A percentile compares a stretch with the other conserved stretches of the same genome.
phyloP scores from a whole-genome alignment of 805 yeast genomes.

The Kuraishia capsulata region DNA sequence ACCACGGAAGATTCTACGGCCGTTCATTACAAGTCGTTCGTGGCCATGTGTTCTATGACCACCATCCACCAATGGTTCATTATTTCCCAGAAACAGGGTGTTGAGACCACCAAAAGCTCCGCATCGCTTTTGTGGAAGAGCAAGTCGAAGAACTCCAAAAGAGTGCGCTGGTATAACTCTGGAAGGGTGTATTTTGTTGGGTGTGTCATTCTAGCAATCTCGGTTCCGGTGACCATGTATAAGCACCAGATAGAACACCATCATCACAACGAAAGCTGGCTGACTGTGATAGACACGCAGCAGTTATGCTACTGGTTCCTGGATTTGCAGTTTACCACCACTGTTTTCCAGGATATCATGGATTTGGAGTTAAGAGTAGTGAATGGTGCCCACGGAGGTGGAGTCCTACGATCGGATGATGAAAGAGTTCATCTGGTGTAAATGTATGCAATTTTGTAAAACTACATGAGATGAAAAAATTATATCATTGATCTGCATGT shows the following conservation, averaged over 20 bases:
- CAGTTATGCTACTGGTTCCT: slow-evolving; percentile 7
- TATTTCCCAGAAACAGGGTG: slow-evolving; percentile 3
- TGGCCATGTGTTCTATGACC: slow-evolving; percentile 14
- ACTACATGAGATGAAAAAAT: neutral
- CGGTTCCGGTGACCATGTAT: slow-evolving; percentile 8
- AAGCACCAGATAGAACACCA: slow-evolving; percentile 7
- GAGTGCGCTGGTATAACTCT: neutral
- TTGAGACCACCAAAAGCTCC: neutral
- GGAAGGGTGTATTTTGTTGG: neutral
- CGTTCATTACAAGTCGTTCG: slow-evolving; percentile 16
- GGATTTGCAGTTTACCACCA: slow-evolving; percentile 14
- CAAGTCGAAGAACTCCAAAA: neutral
- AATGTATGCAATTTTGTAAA: no score
- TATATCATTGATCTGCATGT: slow-evolving; percentile 2
- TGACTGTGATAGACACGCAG: neutral
- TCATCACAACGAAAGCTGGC: slow-evolving; percentile 3
- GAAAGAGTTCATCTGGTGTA: slow-evolving; percentile 2
- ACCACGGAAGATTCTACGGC: slow-evolving; percentile 18
- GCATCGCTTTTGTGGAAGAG: neutral
- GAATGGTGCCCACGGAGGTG: slow-evolving; percentile 6
- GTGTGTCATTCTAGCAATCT: neutral
- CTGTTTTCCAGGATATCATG: slow-evolving; percentile 12
- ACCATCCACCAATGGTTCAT: slow-evolving; percentile 18
- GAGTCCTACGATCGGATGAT: slow-evolving; percentile 2
- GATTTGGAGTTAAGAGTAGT: slow-evolving; percentile 8